These are phyloP conservation scores for Flaveria sonorensis DNA, from an alignment of 129 eudicot genomes.

Conservation along the genomic window DNA sequence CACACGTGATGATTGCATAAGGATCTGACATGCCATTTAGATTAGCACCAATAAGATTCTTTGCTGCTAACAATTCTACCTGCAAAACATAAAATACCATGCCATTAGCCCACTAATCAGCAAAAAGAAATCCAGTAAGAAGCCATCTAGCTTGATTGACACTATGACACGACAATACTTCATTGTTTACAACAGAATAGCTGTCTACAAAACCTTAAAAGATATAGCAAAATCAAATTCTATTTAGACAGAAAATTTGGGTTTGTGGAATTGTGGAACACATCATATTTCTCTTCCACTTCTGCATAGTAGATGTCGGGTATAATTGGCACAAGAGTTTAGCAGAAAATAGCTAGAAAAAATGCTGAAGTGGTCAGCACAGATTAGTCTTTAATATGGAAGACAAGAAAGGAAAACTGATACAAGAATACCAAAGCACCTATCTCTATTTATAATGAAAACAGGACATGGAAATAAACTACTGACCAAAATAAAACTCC, in stretches of 20 bases:
- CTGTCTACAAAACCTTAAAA: conserved; percentile 12
- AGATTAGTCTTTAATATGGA: too few species aligned
- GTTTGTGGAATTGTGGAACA: not conserved
- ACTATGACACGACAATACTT: not conserved
- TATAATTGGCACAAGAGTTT: too few species aligned
- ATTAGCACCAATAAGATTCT: conserved; percentile 89
- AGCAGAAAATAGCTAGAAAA: too few species aligned
- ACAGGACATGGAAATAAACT: too few species aligned
- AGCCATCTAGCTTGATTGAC: conserved; percentile 11
- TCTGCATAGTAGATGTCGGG: not conserved
- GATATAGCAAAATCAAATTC: not conserved
- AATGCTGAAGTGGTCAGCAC: too few species aligned
- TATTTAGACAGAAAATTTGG: conserved; percentile 12
- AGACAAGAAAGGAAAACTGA: too few species aligned
- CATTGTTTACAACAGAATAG: not conserved
- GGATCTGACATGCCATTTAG: conserved; percentile 99
- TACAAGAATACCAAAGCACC: too few species aligned
- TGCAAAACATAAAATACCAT: conserved; percentile 26
- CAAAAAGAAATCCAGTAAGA: conserved; percentile 10
- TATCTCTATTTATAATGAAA: too few species aligned
- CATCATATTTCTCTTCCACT: conserved; percentile 7
- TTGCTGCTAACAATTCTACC: conserved; percentile 94
- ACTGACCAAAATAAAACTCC: too few species aligned
- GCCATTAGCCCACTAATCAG: conserved; percentile 19
- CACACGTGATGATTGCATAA: conserved; percentile 96